Base-by-base conservation (phyloP, 2,329 filamentous ascomycete species). In the Didymella keratinophila region DNA sequence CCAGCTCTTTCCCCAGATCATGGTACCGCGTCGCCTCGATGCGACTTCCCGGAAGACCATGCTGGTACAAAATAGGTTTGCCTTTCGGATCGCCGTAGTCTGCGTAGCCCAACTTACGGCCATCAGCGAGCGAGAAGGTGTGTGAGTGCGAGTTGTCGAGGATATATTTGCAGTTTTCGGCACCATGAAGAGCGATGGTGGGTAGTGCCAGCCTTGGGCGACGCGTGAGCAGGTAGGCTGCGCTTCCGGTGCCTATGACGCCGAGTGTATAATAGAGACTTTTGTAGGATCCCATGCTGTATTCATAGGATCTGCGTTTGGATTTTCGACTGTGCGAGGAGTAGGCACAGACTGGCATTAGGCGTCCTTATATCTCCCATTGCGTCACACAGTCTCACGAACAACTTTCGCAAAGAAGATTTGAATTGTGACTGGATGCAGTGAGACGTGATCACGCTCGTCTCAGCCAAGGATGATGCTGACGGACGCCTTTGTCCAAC, bases 101-200 rank as follows among this genome's bases (percentile, higher is more conserved):
- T 32, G 72, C 73, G 50, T 77, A 78, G 5, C 75, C 73, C 2
- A 79, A 64, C 52, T 69, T 75, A 14, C 76, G 73, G 8, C 75
- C 76, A 48, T 76, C 72, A 0, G 73, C 61, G 2, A 78, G 74
- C 1, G 55, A 68, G 11, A 76, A 42, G 14, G 66, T 77, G 20
- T 63, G 51, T 1, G 76, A 75, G 44, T 56, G 68, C 23, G 66
- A 62, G 30, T 68, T 60, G 55, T 73, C 69, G 3, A 71, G 61
- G 45, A 47, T 42, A 27, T 57, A 52, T 16, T 43, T 57, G 48
- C 54, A 57, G 14, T 37, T 47, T 18, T 37, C 32, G 10, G 36
- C 28, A 16, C 54, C 54, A 16, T 42, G 36, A 9, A 52, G 48
- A 0, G 25, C 7, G 28, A 34, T 12, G 0, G 18, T 46, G 4